A percentile compares a stretch with the other conserved stretches of the same genome.
Evolutionary conservation across 2,329 filamentous ascomycete species (phyloP).

Genomic region (Colletotrichum costaricense): DNA sequence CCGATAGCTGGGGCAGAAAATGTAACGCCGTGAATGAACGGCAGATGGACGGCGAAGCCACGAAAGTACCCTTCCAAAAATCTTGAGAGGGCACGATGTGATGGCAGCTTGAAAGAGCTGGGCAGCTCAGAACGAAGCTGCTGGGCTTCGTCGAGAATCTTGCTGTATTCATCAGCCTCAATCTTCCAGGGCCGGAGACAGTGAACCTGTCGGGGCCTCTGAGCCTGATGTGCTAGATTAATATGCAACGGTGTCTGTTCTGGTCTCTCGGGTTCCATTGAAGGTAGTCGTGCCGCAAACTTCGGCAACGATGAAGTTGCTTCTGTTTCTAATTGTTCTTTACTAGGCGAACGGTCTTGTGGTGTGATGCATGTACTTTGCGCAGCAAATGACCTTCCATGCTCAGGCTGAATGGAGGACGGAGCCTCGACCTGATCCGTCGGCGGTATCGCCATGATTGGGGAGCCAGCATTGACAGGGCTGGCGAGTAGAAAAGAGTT

Average conservation of each 20-base stretch:
- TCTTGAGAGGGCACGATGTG: conserved; percentile 57
- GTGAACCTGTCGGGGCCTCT: neutral
- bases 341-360: neutral
- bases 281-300: neutral
- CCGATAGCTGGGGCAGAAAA: conserved; percentile 55
- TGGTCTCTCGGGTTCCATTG: neutral
- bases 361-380: too few species aligned
- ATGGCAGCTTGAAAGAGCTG: conserved; percentile 58
- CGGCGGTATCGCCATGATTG: too few species aligned
- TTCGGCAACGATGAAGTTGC: neutral
- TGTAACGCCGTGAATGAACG: conserved; percentile 62
- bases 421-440: too few species aligned
- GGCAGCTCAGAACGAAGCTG: conserved; percentile 48
- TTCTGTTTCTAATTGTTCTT: neutral
- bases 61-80: conserved; percentile 64
- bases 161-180: conserved; percentile 28
- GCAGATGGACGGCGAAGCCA: conserved; percentile 61
- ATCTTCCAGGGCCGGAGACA: conserved; percentile 34
- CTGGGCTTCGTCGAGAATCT: conserved; percentile 26
- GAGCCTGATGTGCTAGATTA: neutral
- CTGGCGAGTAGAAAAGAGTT: neutral
- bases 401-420: too few species aligned
- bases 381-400: too few species aligned
- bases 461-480: neutral
- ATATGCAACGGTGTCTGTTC: neutral